phyloP scores from a whole-genome alignment of 1,284 basidiomycete species.

The Apiotrichum mycotoxinovorans region DNA sequence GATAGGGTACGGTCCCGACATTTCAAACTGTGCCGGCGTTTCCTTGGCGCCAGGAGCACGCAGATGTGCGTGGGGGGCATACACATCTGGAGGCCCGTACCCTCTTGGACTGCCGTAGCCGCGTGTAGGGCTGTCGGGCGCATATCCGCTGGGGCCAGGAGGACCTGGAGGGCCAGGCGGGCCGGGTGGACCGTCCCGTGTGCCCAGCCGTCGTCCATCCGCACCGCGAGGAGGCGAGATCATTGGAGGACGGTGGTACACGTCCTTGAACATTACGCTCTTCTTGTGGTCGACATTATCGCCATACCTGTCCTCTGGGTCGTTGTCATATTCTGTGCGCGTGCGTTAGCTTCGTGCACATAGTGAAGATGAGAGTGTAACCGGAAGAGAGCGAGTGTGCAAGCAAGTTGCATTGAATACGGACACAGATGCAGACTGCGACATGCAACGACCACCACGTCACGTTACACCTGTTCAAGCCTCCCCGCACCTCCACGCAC shows the following conservation, averaged over 20 bases:
- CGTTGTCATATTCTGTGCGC: constrained; percentile 46
- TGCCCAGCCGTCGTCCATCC: background rate
- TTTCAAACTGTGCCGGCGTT: background rate
- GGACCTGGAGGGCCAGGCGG: background rate
- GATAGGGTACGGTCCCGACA: constrained; percentile 6
- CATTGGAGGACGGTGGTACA: constrained; percentile 21
- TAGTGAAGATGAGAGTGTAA: too few species aligned
- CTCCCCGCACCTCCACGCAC: background rate
- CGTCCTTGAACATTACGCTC: constrained; percentile 41
- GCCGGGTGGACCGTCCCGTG: background rate
- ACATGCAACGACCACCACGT: too few species aligned
- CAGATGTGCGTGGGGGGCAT: background rate
- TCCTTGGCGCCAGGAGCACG: background rate
- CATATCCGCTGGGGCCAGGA: background rate
- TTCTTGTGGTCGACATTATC: constrained; percentile 27
- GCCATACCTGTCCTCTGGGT: constrained; percentile 21
- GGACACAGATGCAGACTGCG: too few species aligned
- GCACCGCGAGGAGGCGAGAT: background rate
- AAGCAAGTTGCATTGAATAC: too few species aligned
- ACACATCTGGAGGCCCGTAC: background rate
- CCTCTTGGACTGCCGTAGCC: background rate
- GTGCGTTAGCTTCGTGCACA: too few species aligned
- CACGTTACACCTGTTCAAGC: too few species aligned
- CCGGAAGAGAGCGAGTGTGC: too few species aligned
- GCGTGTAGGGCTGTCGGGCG: background rate